phyloP scores from a whole-genome alignment of 2,329 filamentous ascomycete genomes.

The Arthroderma sp. region DNA sequence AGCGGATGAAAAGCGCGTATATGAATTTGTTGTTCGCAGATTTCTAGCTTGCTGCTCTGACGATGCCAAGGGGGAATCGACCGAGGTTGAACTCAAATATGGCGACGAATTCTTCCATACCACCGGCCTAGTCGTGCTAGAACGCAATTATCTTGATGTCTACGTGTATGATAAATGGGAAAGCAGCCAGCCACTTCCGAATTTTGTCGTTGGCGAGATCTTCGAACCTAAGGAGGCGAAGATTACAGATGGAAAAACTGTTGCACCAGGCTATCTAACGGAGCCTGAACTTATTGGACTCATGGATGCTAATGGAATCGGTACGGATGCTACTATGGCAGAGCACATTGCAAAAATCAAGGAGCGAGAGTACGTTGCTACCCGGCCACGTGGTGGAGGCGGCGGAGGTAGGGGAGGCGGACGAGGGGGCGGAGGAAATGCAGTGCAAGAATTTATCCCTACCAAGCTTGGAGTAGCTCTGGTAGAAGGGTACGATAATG shows the following conservation, averaged over 20 bases:
- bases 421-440: constrained; percentile 27
- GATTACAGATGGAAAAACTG: constrained; percentile 84
- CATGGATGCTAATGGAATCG: constrained; percentile 98
- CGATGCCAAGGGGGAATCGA: constrained; percentile 76
- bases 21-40: constrained; percentile 82
- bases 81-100: constrained; percentile 72
- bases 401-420: constrained; percentile 16
- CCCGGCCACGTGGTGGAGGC: constrained; percentile 37
- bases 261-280: constrained; percentile 71
- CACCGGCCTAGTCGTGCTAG: constrained; percentile 69
- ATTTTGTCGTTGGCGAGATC: constrained; percentile 62
- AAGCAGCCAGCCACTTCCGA: constrained; percentile 67
- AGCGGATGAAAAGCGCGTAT: constrained; percentile 59
- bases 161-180: constrained; percentile 97
- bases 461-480: constrained; percentile 82
- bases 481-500: constrained; percentile 86
- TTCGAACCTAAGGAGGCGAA: constrained; percentile 82
- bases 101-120: constrained; percentile 72
- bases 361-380: constrained; percentile 70
- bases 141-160: constrained; percentile 87
- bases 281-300: constrained; percentile 90
- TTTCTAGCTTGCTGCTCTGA: constrained; percentile 95
- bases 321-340: constrained; percentile 97
- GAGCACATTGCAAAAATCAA: constrained; percentile 97
- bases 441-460: constrained; percentile 76